Conservation (phyloP, 2,329 filamentous ascomycete species). For the Colletotrichum endophyticum region DNA sequence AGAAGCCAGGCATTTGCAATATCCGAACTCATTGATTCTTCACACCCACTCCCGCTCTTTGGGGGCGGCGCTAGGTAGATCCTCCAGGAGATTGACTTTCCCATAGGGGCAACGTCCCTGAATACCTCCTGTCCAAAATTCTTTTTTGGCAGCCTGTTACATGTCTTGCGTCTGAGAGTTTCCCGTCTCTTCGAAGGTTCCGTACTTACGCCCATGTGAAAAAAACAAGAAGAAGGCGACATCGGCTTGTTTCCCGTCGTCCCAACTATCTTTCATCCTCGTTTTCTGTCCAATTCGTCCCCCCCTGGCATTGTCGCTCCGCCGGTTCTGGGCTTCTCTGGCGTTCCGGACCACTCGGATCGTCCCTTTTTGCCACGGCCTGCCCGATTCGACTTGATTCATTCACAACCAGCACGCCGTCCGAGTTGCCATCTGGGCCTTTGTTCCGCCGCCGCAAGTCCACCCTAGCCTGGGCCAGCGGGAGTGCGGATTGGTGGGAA, state of each 20-base stretch:
- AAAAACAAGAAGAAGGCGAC: neutral
- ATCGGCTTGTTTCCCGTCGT: neutral
- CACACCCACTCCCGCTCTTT: neutral
- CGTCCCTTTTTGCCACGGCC: conserved; percentile 24
- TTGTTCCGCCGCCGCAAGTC: neutral
- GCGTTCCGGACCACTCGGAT: conserved; percentile 23
- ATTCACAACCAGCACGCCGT: neutral
- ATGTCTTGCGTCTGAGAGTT: neutral
- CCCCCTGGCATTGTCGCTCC: neutral
- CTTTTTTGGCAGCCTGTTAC: neutral
- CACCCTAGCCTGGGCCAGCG: neutral
- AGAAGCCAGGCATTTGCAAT: neutral
- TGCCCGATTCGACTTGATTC: conserved; percentile 21
- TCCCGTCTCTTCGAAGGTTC: neutral
- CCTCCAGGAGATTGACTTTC: conserved; percentile 9
- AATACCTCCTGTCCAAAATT: neutral
- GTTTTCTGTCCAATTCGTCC: no score
- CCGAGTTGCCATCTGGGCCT: conserved; percentile 4
- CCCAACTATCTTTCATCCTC: neutral
- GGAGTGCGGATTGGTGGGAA: neutral
- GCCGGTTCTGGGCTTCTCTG: neutral
- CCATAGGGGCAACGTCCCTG: conserved; percentile 1
- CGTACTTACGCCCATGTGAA: neutral
- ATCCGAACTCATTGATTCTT: neutral
- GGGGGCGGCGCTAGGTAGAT: neutral